phyloP scores from a whole-genome alignment of 495 filamentous ascomycete genomes.

The Penicillium tannophilum region DNA sequence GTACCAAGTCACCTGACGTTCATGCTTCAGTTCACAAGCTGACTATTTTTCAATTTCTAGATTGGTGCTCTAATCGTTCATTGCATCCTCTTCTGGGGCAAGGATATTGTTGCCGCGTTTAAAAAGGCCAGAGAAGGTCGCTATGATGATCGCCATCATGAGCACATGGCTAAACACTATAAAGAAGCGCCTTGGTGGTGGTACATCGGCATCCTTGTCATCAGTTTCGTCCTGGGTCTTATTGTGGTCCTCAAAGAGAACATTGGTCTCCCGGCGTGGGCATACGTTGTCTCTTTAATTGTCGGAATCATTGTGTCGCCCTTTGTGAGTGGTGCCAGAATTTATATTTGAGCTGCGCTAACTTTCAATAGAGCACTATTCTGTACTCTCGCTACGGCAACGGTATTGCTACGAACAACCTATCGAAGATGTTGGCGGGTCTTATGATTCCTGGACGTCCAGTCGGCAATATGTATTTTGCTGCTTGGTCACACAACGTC shows the following conservation, averaged over 20 bases:
- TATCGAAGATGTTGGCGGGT: conserved; percentile 43
- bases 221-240: conserved; percentile 52
- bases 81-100: conserved; percentile 39
- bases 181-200: conserved; percentile 58
- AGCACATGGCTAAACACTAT: conserved; percentile 46
- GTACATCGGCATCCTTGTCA: conserved; percentile 48
- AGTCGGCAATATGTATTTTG: conserved; percentile 47
- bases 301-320: conserved; percentile 35
- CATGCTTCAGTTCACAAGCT: not conserved
- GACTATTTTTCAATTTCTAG: conserved; percentile 11
- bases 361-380: conserved; percentile 27
- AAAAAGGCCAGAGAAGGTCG: conserved; percentile 29
- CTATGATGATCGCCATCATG: conserved; percentile 50
- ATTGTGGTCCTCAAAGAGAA: conserved; percentile 48
- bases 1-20: not conserved
- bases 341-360: not conserved
- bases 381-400: conserved; percentile 38
- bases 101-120: conserved; percentile 32
- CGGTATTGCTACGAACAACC: conserved; percentile 41
- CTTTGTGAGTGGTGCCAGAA: conserved; percentile 26
- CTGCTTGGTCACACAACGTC: conserved; percentile 43
- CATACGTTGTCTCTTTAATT: conserved; percentile 49
- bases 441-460: conserved; percentile 46
- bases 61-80: conserved; percentile 40
- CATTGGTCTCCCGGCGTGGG: conserved; percentile 57